A percentile compares a stretch with the other conserved stretches of the same genome.
Evolutionary conservation across 306 rosid genomes (phyloP).

Genomic region (Begonia masoniana): DNA sequence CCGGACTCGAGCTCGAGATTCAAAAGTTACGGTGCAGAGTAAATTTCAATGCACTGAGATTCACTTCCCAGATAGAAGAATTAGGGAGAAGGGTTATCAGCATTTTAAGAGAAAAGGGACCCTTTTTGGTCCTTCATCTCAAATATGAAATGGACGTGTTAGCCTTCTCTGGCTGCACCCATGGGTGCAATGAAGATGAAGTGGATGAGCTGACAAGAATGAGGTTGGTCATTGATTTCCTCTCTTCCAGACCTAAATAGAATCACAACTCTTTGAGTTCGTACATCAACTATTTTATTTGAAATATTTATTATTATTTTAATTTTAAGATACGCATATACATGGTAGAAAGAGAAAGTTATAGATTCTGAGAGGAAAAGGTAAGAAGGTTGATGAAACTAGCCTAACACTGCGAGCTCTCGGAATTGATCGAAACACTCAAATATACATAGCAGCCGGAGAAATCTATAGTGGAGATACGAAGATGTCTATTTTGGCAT

Average conservation of each 20-base stretch:
- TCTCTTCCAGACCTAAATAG: background rate
- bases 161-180: slow-evolving; percentile 90
- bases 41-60: slow-evolving; percentile 61
- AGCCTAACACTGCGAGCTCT: slow-evolving; percentile 49
- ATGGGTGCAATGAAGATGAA: slow-evolving; percentile 55
- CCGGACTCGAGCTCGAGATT: slow-evolving; percentile 52
- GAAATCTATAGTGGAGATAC: slow-evolving; percentile 74
- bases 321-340: slow-evolving; percentile 49
- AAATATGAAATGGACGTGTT: slow-evolving; percentile 98
- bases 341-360: slow-evolving; percentile 89
- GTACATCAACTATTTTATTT: background rate
- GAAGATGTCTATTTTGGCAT: slow-evolving; percentile 44
- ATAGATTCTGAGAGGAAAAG: slow-evolving; percentile 64
- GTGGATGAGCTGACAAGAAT: slow-evolving; percentile 62
- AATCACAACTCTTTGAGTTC: background rate
- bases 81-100: slow-evolving; percentile 61
- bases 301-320: background rate
- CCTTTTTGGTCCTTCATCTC: slow-evolving; percentile 91
- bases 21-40: slow-evolving; percentile 77
- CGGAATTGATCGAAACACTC: slow-evolving; percentile 56
- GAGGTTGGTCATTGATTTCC: slow-evolving; percentile 33
- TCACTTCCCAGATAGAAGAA: slow-evolving; percentile 63
- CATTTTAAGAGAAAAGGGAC: slow-evolving; percentile 69
- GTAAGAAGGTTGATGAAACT: slow-evolving; percentile 88
- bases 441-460: slow-evolving; percentile 87